Evolutionary conservation across 129 eudicot species (phyloP).

Genomic region (Chrysanthemum makinoi): DNA sequence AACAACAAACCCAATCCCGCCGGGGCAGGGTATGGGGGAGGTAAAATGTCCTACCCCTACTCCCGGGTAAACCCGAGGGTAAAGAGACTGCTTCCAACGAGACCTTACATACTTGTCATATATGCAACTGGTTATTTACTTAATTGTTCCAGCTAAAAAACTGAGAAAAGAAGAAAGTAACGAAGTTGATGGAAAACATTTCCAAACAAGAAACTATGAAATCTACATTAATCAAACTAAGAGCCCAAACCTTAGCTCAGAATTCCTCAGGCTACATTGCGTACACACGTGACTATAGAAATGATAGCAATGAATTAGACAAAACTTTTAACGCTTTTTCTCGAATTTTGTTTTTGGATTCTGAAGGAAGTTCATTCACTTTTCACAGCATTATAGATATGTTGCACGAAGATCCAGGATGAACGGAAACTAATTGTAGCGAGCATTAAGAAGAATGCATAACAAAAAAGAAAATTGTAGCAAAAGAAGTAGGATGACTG

Average conservation of each 20-base stretch:
- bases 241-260: slow-evolving; percentile 4
- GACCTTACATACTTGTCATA: too few species aligned
- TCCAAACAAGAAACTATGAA: not conserved
- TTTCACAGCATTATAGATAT: slow-evolving; percentile 63
- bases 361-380: slow-evolving; percentile 48
- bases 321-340: not conserved
- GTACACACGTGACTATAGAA: not conserved
- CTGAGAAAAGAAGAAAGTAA: not conserved
- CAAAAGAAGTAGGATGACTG: slow-evolving; percentile 68
- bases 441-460: slow-evolving; percentile 81
- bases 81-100: too few species aligned
- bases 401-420: slow-evolving; percentile 70
- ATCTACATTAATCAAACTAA: not conserved
- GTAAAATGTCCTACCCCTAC: too few species aligned
- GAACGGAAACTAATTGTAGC: slow-evolving; percentile 65
- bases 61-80: too few species aligned
- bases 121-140: too few species aligned
- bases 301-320: slow-evolving; percentile 1
- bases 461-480: slow-evolving; percentile 70
- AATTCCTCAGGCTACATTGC: slow-evolving; percentile 1
- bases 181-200: not conserved
- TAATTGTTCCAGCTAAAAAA: too few species aligned
- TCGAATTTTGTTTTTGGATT: not conserved
- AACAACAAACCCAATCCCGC: too few species aligned
- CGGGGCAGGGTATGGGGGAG: too few species aligned